Conservation (phyloP, 371 early-diverging fungal species). For the Mucor indicus region DNA sequence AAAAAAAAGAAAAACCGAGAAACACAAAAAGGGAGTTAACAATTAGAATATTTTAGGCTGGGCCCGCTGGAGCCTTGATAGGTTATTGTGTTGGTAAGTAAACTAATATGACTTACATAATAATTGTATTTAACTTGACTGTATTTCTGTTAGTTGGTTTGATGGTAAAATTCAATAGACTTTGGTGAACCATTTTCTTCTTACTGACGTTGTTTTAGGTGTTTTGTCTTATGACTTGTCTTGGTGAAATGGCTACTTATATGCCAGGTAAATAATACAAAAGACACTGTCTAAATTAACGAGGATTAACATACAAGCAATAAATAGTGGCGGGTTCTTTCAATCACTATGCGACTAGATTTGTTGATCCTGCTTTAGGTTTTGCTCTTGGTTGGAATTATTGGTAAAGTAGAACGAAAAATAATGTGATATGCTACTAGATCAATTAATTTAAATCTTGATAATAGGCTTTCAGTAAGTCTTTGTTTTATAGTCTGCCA, state of each 20-base stretch:
- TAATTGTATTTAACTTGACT: slow-evolving; percentile 2
- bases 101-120: slow-evolving; percentile 1
- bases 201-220: neutral
- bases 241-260: slow-evolving; percentile 86
- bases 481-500: neutral
- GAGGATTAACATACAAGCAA: neutral
- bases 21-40: neutral
- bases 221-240: slow-evolving; percentile 75
- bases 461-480: slow-evolving; percentile 39
- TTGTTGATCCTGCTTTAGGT: slow-evolving; percentile 79
- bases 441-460: neutral
- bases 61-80: slow-evolving; percentile 75
- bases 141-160: slow-evolving; percentile 28
- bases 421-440: neutral
- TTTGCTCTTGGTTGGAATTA: slow-evolving; percentile 74
- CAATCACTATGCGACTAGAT: slow-evolving; percentile 79
- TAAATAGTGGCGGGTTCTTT: slow-evolving; percentile 75
- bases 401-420: slow-evolving; percentile 25
- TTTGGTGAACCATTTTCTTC: neutral
- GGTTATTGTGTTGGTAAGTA: slow-evolving; percentile 68
- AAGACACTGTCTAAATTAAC: neutral
- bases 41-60: slow-evolving; percentile 45
- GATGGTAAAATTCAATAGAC: slow-evolving; percentile 25
- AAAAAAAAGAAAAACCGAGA: neutral
- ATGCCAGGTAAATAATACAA: slow-evolving; percentile 35